Percentiles rank a stretch among this genome's conserved stretches.
phyloP scores from a whole-genome alignment of 2,329 filamentous ascomycete genomes.

The Conoideocrella luteorostrata region DNA sequence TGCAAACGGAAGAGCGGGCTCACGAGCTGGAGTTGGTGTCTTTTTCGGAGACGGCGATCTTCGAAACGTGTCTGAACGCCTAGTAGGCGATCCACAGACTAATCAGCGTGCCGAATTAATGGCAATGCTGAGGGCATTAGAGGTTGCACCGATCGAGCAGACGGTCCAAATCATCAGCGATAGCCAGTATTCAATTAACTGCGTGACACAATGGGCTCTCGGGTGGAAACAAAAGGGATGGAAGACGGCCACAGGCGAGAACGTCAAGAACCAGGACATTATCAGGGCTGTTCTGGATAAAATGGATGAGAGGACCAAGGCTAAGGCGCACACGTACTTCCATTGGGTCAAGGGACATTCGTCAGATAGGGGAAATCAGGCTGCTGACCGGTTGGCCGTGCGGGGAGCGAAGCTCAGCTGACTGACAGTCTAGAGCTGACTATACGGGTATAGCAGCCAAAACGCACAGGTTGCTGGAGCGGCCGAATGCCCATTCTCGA shows the following conservation, averaged over 20 bases:
- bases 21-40: slow-evolving; percentile 56
- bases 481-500: slow-evolving; percentile 1
- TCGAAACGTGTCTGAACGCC: slow-evolving; percentile 66
- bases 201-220: slow-evolving; percentile 74
- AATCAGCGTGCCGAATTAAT: slow-evolving; percentile 96
- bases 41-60: slow-evolving; percentile 53
- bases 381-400: slow-evolving; percentile 73
- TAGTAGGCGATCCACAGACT: slow-evolving; percentile 70
- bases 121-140: slow-evolving; percentile 75
- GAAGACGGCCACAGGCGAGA: slow-evolving; percentile 62
- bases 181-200: slow-evolving; percentile 85
- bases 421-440: neutral
- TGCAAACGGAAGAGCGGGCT: slow-evolving; percentile 50
- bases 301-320: slow-evolving; percentile 61
- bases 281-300: slow-evolving; percentile 64
- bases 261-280: slow-evolving; percentile 83
- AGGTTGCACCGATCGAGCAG: slow-evolving; percentile 62
- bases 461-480: too few species aligned
- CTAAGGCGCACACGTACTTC: slow-evolving; percentile 60
- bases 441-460: too few species aligned
- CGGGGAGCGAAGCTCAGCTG: slow-evolving; percentile 25
- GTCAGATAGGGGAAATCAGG: slow-evolving; percentile 65
- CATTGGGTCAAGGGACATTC: slow-evolving; percentile 88
- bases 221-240: slow-evolving; percentile 73
- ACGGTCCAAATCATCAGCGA: slow-evolving; percentile 78